Evolutionary conservation across 176 grass and related monocot genomes (phyloP), one percentile per base, ranked within the genome.

Genomic region (Pharus latifolius): DNA sequence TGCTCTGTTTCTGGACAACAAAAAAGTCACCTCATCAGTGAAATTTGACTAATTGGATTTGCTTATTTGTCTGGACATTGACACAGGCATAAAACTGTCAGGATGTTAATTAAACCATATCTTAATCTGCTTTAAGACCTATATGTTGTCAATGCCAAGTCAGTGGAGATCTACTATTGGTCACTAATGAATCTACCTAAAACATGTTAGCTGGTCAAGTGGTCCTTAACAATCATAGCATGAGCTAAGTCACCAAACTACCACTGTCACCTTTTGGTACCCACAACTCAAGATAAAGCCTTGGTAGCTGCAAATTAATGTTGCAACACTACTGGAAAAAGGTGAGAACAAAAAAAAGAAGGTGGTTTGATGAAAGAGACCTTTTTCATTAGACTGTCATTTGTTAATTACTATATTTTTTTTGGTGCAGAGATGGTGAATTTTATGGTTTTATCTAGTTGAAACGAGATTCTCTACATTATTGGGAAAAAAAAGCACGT

Each of bases 121-220:
- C 64, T 49, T 14, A 3, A 15, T 80, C 77, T 7, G 26, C 29
- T n/a, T n/a, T n/a, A 65, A 35, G 58, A 73, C 37, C 17, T 38
- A 1, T 25, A 13, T 56, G 73, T 77, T n/a, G 57, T 80, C 56
- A n/a, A 70, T 38, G 71, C 70, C 77, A 65, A 26, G 83, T 80
- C 71, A 80, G 70, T 80, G 80, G 70, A 64, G 32, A 80, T 70
- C 24, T 70, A 80, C 69, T 80, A 16, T 56, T 63, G 63, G 26
- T 22, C 49, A 32, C 56, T 49, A 70, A 80, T 70, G 24, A 31
- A 85, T 49, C 49, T 76, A 57, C 77, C 49, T 48, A 65, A 76
- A 30, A 49, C 80, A 49, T 13, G 31, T 76, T 75, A 68, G 56
- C 17, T 85, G 38, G 18, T 42, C 38, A 64, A 63, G n/a, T 80